Conservation (phyloP, 306 rosid genomes). For the Gillenia trifoliata region DNA sequence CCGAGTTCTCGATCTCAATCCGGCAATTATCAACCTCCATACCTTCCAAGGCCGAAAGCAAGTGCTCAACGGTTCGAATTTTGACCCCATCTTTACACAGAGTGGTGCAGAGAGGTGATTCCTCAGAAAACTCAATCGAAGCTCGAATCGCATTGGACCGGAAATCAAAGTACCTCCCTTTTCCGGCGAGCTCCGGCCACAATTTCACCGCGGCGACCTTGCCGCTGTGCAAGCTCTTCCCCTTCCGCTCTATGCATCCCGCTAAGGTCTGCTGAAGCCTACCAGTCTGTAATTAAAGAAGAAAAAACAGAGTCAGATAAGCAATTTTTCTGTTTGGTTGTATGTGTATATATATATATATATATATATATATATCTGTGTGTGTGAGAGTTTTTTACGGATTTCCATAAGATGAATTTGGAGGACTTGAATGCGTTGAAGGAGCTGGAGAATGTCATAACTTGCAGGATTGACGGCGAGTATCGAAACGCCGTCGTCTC, state of each 20-base stretch:
- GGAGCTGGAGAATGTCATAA: slow-evolving; percentile 33
- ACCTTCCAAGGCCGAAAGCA: slow-evolving; percentile 90
- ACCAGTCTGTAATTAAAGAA: slow-evolving; percentile 50
- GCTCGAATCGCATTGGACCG: slow-evolving; percentile 52
- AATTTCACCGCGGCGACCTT: slow-evolving; percentile 53
- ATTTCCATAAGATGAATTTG: slow-evolving; percentile 56
- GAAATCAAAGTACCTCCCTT: slow-evolving; percentile 70
- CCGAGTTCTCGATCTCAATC: slow-evolving; percentile 48
- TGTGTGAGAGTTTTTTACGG: no score
- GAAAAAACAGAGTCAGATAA: neutral
- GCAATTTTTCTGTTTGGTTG: slow-evolving; percentile 8
- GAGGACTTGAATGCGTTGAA: slow-evolving; percentile 49
- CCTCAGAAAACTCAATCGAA: slow-evolving; percentile 45
- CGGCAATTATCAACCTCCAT: slow-evolving; percentile 86
- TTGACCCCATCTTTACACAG: slow-evolving; percentile 57
- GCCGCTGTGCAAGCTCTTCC: slow-evolving; percentile 62
- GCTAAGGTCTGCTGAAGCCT: slow-evolving; percentile 79
- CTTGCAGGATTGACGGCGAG: neutral
- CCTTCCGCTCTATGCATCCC: slow-evolving; percentile 56
- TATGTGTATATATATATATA: no score
- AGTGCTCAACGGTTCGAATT: slow-evolving; percentile 79
- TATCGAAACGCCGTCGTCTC: neutral
- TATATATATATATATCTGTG: no score
- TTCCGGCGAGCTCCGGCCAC: slow-evolving; percentile 65
- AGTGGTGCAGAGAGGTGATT: slow-evolving; percentile 76